Evolutionary conservation across 768 basidiomycete species (phyloP).

Genomic region (Crucibulum laeve): DNA sequence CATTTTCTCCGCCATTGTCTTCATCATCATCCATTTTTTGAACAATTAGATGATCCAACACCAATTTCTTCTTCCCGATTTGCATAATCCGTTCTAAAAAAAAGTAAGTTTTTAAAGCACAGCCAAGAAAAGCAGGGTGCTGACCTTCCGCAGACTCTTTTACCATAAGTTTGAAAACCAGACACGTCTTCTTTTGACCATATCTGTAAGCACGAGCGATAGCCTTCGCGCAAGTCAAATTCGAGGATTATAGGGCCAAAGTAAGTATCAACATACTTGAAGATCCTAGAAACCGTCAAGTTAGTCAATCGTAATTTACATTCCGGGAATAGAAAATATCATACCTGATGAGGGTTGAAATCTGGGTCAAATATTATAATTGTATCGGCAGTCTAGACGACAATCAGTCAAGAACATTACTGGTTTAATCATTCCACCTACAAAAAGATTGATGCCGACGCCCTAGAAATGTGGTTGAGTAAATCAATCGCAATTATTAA

Average conservation of each 20-base stretch:
- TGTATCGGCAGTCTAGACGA: constrained; percentile 78
- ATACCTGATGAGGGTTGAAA: constrained; percentile 94
- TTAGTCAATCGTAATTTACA: background rate
- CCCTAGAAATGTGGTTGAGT: constrained; percentile 35
- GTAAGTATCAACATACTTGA: constrained; percentile 53
- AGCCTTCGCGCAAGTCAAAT: constrained; percentile 47
- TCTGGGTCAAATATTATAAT: constrained; percentile 94
- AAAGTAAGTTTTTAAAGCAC: background rate
- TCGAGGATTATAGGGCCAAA: background rate
- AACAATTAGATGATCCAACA: constrained; percentile 92
- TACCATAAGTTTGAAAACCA: constrained; percentile 95
- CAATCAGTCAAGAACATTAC: constrained; percentile 1
- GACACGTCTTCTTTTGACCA: constrained; percentile 90
- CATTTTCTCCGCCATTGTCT: constrained; percentile 61
- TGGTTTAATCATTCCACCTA: constrained; percentile 12
- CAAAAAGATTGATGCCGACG: constrained; percentile 83
- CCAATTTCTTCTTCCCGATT: constrained; percentile 92
- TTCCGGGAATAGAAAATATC: constrained; percentile 11
- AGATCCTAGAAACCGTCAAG: constrained; percentile 51
- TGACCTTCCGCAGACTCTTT: constrained; percentile 89
- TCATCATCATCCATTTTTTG: constrained; percentile 94
- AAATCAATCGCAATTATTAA: constrained; percentile 1
- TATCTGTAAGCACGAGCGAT: constrained; percentile 93
- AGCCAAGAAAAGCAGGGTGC: constrained; percentile 3
- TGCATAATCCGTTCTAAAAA: constrained; percentile 82